Conservation (phyloP, 805 yeast species). For the Saturnispora besseyi region DNA sequence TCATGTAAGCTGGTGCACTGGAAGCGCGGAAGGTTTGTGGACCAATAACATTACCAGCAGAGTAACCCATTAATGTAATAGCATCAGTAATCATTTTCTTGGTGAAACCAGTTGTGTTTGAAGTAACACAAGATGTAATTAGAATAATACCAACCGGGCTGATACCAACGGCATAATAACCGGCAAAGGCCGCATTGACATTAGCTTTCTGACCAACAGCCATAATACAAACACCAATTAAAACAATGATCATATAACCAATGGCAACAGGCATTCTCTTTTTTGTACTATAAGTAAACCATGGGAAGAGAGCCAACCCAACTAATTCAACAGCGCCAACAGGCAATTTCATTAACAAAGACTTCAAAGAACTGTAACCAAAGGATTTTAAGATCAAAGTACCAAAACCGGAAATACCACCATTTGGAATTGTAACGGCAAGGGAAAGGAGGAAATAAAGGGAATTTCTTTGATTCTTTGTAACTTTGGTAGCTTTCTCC, state of each 20-base stretch:
- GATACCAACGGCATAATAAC: constrained; percentile 6
- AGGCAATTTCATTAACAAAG: constrained; percentile 24
- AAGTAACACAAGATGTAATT: constrained; percentile 16
- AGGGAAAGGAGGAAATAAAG: constrained; percentile 27
- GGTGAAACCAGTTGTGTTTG: constrained; percentile 40
- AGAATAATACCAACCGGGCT: constrained; percentile 19
- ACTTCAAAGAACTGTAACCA: constrained; percentile 11
- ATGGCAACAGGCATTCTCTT: constrained; percentile 10
- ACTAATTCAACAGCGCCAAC: constrained; percentile 30
- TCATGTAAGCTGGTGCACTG: constrained; percentile 35
- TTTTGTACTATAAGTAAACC: neutral
- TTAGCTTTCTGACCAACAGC: constrained; percentile 6
- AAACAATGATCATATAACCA: constrained; percentile 5
- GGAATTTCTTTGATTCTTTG: constrained; percentile 36
- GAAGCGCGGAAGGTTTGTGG: constrained; percentile 44
- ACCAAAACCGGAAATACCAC: constrained; percentile 11
- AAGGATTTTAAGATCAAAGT: constrained; percentile 7
- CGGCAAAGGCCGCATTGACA: constrained; percentile 8
- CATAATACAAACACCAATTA: constrained; percentile 5
- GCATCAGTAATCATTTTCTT: constrained; percentile 39
- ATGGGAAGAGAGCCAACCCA: constrained; percentile 15
- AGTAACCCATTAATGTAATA: constrained; percentile 35
- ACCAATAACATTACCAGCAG: constrained; percentile 40
- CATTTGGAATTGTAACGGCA: constrained; percentile 17
- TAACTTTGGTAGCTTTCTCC: constrained; percentile 35